phyloP scores from a whole-genome alignment of 2,329 filamentous ascomycete species.

The Monosporascus ibericus region DNA sequence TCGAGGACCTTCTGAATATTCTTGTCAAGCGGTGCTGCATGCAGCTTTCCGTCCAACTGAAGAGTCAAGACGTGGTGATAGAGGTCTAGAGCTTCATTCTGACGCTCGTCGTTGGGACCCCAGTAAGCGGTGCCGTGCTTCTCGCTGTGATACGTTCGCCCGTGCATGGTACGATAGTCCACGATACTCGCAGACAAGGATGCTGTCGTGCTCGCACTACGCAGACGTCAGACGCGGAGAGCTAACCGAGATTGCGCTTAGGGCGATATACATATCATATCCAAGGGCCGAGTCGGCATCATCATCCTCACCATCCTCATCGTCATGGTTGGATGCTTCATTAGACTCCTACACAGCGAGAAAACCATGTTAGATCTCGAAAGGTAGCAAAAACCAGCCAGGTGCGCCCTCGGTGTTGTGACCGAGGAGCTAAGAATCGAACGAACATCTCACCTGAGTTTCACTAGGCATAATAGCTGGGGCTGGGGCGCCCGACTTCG shows the following conservation, averaged over 20 bases:
- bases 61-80: not conserved
- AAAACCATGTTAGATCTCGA: not conserved
- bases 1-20: slow-evolving; percentile 15
- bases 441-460: not conserved
- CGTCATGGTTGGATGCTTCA: not conserved
- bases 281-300: slow-evolving; percentile 2
- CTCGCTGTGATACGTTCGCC: slow-evolving; percentile 1
- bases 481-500: not conserved
- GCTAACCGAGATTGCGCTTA: not conserved
- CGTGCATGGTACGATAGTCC: not conserved
- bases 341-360: not conserved
- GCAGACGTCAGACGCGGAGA: not conserved
- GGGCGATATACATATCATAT: not conserved
- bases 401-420: not conserved
- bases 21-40: slow-evolving; percentile 12
- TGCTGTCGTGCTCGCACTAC: not conserved
- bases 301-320: not conserved
- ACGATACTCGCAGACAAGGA: slow-evolving; percentile 1
- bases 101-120: slow-evolving; percentile 1
- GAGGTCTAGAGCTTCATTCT: not conserved
- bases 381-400: too few relatives aligned
- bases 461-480: not conserved
- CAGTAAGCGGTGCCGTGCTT: not conserved
- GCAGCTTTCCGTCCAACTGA: slow-evolving; percentile 6
- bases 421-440: not conserved